Conservation (phyloP, 2,329 filamentous ascomycete species). For the Chaetomiaceae sp. region DNA sequence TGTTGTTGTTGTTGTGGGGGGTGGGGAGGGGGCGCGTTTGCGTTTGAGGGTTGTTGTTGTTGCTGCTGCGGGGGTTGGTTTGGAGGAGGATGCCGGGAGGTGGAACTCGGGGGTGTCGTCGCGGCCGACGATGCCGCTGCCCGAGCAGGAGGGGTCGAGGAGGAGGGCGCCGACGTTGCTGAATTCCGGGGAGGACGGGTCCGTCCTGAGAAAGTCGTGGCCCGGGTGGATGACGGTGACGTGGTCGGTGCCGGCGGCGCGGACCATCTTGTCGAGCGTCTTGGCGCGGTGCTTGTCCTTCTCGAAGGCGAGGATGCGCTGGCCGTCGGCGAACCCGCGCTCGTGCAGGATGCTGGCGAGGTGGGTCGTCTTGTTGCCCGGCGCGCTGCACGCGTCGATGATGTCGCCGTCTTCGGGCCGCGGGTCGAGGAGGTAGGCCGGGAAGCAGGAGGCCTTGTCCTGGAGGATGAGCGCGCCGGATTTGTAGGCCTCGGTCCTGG, state of each 20-base stretch:
- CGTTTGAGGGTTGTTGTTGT: conserved; percentile 15
- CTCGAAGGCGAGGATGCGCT: conserved; percentile 72
- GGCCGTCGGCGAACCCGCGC: conserved; percentile 30
- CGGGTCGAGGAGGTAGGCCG: conserved; percentile 78
- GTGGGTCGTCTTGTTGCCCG: conserved; percentile 97
- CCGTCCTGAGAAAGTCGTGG: conserved; percentile 75
- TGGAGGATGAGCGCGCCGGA: conserved; percentile 81
- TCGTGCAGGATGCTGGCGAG: conserved; percentile 67
- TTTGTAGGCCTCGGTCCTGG: conserved; percentile 67
- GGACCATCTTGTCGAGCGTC: conserved; percentile 80
- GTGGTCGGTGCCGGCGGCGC: conserved; percentile 63
- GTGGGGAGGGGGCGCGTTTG: conserved; percentile 7
- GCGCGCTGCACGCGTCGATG: conserved; percentile 90
- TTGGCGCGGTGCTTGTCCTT: conserved; percentile 66
- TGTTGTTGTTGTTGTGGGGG: background rate
- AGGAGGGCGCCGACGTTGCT: conserved; percentile 72
- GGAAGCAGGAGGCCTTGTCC: conserved; percentile 96
- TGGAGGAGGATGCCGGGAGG: conserved; percentile 40
- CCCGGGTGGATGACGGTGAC: conserved; percentile 65
- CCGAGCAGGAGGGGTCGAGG: conserved; percentile 91
- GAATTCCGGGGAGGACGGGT: conserved; percentile 59
- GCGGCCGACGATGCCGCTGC: conserved; percentile 87
- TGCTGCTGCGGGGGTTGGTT: background rate
- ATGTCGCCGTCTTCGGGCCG: conserved; percentile 64
- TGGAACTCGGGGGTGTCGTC: conserved; percentile 70